Percentiles rank a stretch among this genome's conserved stretches.
Conservation (phyloP, 257 asterid species). For the Lantana camara region DNA sequence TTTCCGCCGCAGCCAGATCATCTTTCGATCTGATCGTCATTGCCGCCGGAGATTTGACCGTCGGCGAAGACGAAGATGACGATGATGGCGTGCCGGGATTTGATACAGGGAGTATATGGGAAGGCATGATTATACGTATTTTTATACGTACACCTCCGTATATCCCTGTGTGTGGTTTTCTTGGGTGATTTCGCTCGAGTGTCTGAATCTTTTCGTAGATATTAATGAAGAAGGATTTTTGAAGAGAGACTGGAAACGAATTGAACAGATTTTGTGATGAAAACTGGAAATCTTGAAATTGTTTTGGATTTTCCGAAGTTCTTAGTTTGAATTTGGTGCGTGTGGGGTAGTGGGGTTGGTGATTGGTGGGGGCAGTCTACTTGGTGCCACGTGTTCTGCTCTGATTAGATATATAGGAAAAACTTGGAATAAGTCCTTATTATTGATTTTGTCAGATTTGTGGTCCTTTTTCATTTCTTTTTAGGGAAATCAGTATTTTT, state of each 20-base stretch:
- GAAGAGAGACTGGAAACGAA: constrained; percentile 15
- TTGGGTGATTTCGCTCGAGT: no score
- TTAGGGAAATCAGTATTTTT: no score
- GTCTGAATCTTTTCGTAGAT: neutral
- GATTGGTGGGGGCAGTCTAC: neutral
- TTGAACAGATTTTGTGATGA: no score
- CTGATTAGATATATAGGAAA: constrained; percentile 7
- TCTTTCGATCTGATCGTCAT: constrained; percentile 59
- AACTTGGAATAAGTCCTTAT: neutral
- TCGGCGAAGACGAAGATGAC: constrained; percentile 38
- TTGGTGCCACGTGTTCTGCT: constrained; percentile 17
- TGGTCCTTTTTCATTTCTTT: no score
- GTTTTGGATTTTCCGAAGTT: constrained; percentile 1
- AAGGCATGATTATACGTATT: constrained; percentile 38
- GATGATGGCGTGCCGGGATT: constrained; percentile 37
- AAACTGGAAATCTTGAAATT: neutral
- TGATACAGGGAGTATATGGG: constrained; percentile 55
- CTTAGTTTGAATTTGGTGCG: neutral
- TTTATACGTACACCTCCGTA: no score
- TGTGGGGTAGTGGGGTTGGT: neutral
- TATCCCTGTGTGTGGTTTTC: neutral
- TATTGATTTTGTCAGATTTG: neutral
- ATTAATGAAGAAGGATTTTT: constrained; percentile 4
- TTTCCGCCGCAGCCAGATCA: constrained; percentile 32
- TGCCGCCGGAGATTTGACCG: constrained; percentile 32